Conservation (phyloP, 192 early-diverging fungal species). For the Chytriomyces hyalinus region DNA sequence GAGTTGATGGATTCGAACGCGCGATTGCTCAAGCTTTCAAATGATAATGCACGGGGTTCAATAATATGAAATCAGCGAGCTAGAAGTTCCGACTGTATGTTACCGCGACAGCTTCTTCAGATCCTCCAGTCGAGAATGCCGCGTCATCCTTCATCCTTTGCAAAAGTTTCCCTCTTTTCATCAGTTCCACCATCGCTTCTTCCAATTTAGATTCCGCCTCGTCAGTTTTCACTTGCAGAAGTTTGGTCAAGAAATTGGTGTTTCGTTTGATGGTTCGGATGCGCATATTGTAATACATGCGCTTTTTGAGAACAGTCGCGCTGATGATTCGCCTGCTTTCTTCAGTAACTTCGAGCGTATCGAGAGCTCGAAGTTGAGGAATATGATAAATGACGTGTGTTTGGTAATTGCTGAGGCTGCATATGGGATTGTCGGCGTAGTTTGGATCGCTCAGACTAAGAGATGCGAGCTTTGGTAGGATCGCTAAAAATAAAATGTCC, state of each 20-base stretch:
- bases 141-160: constrained; percentile 49
- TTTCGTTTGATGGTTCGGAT: constrained; percentile 65
- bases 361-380: constrained; percentile 51
- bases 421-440: constrained; percentile 65
- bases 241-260: constrained; percentile 58
- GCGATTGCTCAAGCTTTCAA: constrained; percentile 36
- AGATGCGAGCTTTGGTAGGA: constrained; percentile 49
- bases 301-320: constrained; percentile 65
- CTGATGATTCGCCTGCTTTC: constrained; percentile 60
- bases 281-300: constrained; percentile 72
- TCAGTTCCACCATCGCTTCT: constrained; percentile 37
- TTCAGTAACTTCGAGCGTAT: constrained; percentile 63
- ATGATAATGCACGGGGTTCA: neutral
- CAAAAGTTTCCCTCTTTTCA: constrained; percentile 35
- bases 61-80: neutral
- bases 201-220: constrained; percentile 34
- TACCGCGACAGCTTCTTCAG: neutral
- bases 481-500: constrained; percentile 60
- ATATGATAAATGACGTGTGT: constrained; percentile 67
- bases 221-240: constrained; percentile 38
- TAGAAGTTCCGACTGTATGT: constrained; percentile 11
- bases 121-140: constrained; percentile 5
- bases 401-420: constrained; percentile 64
- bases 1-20: constrained; percentile 31
- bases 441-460: constrained; percentile 60